Evolutionary conservation across 1,284 basidiomycete genomes (phyloP).

Genomic region (Cryptococcus depauperatus): DNA sequence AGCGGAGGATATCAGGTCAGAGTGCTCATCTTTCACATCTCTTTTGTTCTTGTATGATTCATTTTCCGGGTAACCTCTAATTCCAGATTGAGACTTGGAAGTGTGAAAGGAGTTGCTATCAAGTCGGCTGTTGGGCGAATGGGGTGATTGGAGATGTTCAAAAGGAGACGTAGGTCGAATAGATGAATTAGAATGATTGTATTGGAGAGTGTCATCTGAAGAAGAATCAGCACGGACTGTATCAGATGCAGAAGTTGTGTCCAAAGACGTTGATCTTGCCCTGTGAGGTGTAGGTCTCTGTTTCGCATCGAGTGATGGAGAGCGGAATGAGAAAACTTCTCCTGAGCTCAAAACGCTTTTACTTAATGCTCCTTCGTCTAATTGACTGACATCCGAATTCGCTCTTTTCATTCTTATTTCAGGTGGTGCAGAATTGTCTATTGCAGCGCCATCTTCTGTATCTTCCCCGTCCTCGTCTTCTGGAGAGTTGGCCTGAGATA

Average conservation of each 20-base stretch:
- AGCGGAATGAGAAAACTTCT: no score
- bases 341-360: no score
- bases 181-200: no score
- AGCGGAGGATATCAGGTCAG: no score
- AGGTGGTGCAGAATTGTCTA: background rate
- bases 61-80: background rate
- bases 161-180: no score
- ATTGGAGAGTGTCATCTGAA: no score
- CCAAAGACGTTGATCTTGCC: slow-evolving; percentile 9
- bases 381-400: slow-evolving; percentile 43
- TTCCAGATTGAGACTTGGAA: slow-evolving; percentile 1
- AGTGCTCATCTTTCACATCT: background rate
- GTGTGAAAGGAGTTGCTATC: background rate
- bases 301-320: no score
- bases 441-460: background rate
- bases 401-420: slow-evolving; percentile 20
- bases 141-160: no score
- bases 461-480: background rate
- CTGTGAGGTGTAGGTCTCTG: slow-evolving; percentile 1
- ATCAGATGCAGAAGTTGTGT: no score
- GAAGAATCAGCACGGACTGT: no score
- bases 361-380: no score
- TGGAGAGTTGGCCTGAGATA: slow-evolving; percentile 57
- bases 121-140: no score
- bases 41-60: background rate